These are phyloP conservation scores for Tylopilus vinaceipallidus DNA, from an alignment of 768 basidiomycete genomes.

Conservation along the genomic window DNA sequence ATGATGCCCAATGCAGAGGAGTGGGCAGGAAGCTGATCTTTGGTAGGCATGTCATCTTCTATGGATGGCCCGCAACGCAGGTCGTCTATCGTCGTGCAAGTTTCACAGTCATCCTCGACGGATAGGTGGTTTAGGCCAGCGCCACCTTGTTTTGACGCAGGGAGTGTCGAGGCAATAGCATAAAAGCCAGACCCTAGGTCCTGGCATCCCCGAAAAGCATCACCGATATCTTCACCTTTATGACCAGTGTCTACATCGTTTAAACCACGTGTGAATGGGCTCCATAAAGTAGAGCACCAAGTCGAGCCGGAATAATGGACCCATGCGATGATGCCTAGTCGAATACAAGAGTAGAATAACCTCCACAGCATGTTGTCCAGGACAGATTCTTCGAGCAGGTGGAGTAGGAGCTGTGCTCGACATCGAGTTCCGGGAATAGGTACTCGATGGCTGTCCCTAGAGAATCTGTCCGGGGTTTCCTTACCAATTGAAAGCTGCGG, in stretches of 20 bases:
- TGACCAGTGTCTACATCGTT: background rate
- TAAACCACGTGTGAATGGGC: background rate
- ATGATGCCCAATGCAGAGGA: background rate
- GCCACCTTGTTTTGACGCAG: background rate
- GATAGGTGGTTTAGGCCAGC: background rate
- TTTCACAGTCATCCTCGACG: background rate
- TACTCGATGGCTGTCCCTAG: background rate
- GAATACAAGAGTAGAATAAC: too few species aligned
- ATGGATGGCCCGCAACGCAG: background rate
- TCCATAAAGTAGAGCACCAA: background rate
- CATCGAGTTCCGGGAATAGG: conserved; percentile 6
- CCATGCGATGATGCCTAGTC: too few species aligned
- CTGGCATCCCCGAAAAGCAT: background rate
- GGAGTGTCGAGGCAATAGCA: background rate
- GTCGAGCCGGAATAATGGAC: background rate
- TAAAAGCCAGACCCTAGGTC: background rate
- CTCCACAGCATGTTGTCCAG: background rate
- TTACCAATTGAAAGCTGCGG: background rate
- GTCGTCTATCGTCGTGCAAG: background rate
- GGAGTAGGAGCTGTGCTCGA: background rate
- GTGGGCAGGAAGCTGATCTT: background rate
- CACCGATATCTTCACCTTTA: background rate
- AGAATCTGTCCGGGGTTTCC: background rate
- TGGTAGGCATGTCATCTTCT: background rate
- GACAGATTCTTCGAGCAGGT: background rate